Evolutionary conservation across 352 stramenopile species (phyloP), one percentile per base, ranked within the genome.

Genomic region (Blastocystis hominis): DNA sequence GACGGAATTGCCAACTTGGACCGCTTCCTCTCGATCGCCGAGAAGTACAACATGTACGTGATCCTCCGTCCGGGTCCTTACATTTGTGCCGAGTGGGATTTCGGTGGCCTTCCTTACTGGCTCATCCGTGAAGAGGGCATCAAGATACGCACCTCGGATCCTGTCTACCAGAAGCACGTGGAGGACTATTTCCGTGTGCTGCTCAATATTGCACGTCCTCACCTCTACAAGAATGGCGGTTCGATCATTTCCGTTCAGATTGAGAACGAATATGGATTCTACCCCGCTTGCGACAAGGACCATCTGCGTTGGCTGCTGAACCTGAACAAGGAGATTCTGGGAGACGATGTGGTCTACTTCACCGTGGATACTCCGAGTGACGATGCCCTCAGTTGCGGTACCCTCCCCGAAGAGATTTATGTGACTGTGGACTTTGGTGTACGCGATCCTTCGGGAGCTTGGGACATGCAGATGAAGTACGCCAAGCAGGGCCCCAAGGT

Each of bases 231-330:
- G 86, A 90, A 92, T 77, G 91, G 91, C 30, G 91, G 91, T n/a
- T 87, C 75, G 15, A 92, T 94, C 75, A 88, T 94, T 44, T 62
- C 92, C 1, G 90, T 87, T 24, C 91, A 94, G 86, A 90, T 94
- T 75, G 91, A 94, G 87, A 94, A 94, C 89, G 91, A 94, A 88
- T 89, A 92, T 62, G 91, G 91, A 44, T 81, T 79, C 62, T 90
- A 90, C 40, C 34, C 47, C 59, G 56, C 61, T 24, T 81, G 50
- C 56, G 61, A 89, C 10, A 89, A 81, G 44, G 38, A 42, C 24
- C 90, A 91, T 86, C 75, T 91, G 30, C 17, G 56, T 44, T 78
- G 77, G 44, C 88, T 91, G 34, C 38, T 89, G 36, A 59, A 86
- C 24, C 44, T 89, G n/a, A 66, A 68, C 59, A 68, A 72, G 63